Evolutionary conservation across 2,329 filamentous ascomycete genomes (phyloP), one percentile per base, ranked within the genome.

Genomic region (Thermomyces lanuginosus): DNA sequence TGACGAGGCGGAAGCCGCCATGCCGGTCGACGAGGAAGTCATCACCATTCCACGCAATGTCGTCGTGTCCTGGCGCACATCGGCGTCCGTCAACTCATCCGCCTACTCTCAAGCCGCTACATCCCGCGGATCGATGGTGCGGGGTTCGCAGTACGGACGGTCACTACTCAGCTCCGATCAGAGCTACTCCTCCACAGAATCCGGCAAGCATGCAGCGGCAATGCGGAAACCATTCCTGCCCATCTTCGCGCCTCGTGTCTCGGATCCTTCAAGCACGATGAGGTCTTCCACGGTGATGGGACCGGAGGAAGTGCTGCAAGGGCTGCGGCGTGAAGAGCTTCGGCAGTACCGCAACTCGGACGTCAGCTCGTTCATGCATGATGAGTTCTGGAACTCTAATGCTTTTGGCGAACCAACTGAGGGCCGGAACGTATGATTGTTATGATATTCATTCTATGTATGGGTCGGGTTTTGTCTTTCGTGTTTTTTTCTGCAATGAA

Each of bases 291-390:
- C 21, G 11, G 6, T 7, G 19, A 27, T 35, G 10, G 23, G 30
- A 8, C 34, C 28, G 11, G 8, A 10, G 19, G 46, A 50, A 24
- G 44, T 48, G 25, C 29, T 48, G 11, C 46, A 42, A 13, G 46
- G 48, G 9, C 34, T 53, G 3, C 40, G 44, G 7, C 45, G 49
- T 11, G 48, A 51, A 29, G 48, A 51, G 9, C 29, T 47, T 23
- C 39, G 39, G 20, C 49, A 40, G 26, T 53, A 53, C 32, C 48
- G 48, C 20, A 51, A 51, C 27, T 49, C 48, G n/a, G 50, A 54
- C 32, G 38, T 54, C 10, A 52, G 47, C 30, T 30, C 38, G 8
- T 45, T 46, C 21, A 44, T 49, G 44, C 35, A 43, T 14, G 49
- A 52, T 5, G 48, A 49, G 16, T 50, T 53, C 16, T 21, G 48